Percentiles rank a stretch among this genome's conserved stretches.
Evolutionary conservation across 805 yeast species (phyloP).

Genomic region (Suhomyces pyralidae): DNA sequence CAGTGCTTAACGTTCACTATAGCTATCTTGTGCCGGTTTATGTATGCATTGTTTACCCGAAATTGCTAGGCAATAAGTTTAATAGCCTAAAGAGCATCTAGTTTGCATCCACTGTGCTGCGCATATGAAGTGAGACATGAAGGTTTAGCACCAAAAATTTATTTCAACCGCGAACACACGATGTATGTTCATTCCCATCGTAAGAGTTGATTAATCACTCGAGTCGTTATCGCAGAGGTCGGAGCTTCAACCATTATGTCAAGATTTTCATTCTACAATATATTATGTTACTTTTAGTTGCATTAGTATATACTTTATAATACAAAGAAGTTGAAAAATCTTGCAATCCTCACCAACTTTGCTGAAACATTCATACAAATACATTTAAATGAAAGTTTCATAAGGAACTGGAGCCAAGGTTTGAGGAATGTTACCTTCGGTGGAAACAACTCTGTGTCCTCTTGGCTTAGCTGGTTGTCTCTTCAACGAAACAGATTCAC

Average conservation of each 20-base stretch:
- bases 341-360: not conserved
- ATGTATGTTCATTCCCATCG: not conserved
- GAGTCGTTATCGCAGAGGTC: not conserved
- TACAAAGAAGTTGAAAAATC: conserved; percentile 1
- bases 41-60: not conserved
- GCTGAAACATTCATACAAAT: conserved; percentile 5
- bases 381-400: conserved; percentile 93
- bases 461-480: conserved; percentile 99
- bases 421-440: conserved; percentile 85
- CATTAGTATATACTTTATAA: conserved; percentile 7
- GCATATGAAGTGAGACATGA: not conserved
- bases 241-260: not conserved
- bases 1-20: not conserved
- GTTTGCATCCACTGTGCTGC: not conserved
- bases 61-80: not conserved
- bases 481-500: conserved; percentile 88
- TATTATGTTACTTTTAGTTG: conserved; percentile 8
- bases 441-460: conserved; percentile 79
- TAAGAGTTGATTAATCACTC: not conserved
- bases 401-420: conserved; percentile 98
- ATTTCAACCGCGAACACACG: not conserved
- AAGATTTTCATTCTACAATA: not conserved
- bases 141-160: not conserved
- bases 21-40: not conserved
- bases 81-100: not conserved